phyloP scores from a whole-genome alignment of 2,329 filamentous ascomycete genomes.

The Penicillium sp. region DNA sequence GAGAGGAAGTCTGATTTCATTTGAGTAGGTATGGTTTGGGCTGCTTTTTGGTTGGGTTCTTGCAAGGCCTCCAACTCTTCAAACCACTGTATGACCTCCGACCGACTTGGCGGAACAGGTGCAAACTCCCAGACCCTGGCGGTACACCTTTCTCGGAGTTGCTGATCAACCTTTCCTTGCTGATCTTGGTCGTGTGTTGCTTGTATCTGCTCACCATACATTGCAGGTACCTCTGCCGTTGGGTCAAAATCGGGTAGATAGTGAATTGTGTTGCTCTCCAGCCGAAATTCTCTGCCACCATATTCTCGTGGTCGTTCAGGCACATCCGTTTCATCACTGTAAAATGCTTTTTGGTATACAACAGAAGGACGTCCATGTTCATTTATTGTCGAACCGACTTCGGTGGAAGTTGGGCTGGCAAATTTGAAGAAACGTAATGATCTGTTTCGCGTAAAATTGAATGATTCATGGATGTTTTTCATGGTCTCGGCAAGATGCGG shows the following conservation, averaged over 20 bases:
- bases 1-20: constrained; percentile 55
- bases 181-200: constrained; percentile 52
- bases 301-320: constrained; percentile 77
- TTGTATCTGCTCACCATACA: constrained; percentile 54
- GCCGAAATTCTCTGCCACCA: constrained; percentile 78
- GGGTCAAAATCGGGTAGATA: constrained; percentile 78
- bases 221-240: constrained; percentile 57
- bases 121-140: constrained; percentile 76
- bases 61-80: constrained; percentile 33
- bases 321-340: constrained; percentile 80
- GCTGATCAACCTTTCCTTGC: constrained; percentile 53
- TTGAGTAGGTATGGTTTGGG: constrained; percentile 14
- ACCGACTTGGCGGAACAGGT: constrained; percentile 65
- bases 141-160: constrained; percentile 58
- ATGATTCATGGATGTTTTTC: constrained; percentile 29
- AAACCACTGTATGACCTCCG: constrained; percentile 71
- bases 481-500: constrained; percentile 21
- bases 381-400: constrained; percentile 58
- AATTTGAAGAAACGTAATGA: constrained; percentile 29
- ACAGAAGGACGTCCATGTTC: constrained; percentile 62
- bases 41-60: constrained; percentile 9
- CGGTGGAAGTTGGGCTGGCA: constrained; percentile 35
- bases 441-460: constrained; percentile 27
- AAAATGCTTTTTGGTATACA: constrained; percentile 82
- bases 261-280: constrained; percentile 72